Conservation (phyloP, 2,329 filamentous ascomycete genomes). For the Botrytis hyacinthi region DNA sequence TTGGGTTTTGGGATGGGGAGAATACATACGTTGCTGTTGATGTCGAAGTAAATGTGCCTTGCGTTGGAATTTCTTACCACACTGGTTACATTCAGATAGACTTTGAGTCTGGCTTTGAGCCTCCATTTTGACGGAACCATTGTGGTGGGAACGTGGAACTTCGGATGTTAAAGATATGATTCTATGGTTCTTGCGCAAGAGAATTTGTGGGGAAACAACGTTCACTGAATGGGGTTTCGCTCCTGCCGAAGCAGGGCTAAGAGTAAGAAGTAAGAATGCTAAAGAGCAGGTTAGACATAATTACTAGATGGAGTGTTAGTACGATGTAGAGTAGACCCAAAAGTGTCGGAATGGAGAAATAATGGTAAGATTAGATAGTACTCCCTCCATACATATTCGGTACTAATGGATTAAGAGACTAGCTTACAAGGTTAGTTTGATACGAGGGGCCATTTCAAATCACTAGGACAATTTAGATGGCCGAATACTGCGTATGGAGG, state of each 20-base stretch:
- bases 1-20: not conserved
- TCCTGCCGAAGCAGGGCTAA: conserved; percentile 16
- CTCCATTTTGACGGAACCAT: conserved; percentile 37
- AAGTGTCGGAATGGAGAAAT: not conserved
- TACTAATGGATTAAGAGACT: not conserved
- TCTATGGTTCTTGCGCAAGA: conserved; percentile 4
- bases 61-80: conserved; percentile 39
- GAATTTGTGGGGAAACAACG: conserved; percentile 15
- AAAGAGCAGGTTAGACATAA: not conserved
- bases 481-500: not conserved
- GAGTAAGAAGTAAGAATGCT: conserved; percentile 3
- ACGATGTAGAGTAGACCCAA: not conserved
- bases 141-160: conserved; percentile 24
- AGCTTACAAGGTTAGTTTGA: not conserved
- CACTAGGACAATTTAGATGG: not conserved
- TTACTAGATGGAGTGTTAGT: not conserved
- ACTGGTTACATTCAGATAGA: conserved; percentile 38
- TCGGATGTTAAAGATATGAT: conserved; percentile 13
- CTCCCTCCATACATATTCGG: not conserved
- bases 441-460: not conserved
- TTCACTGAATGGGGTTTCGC: not conserved
- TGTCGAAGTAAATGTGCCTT: conserved; percentile 39
- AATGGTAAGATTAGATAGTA: not conserved
- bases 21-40: conserved; percentile 38
- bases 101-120: conserved; percentile 39